These are phyloP conservation scores for Phialocephala sp. DNA, from an alignment of 2,329 filamentous ascomycete genomes.

Conservation along the genomic window DNA sequence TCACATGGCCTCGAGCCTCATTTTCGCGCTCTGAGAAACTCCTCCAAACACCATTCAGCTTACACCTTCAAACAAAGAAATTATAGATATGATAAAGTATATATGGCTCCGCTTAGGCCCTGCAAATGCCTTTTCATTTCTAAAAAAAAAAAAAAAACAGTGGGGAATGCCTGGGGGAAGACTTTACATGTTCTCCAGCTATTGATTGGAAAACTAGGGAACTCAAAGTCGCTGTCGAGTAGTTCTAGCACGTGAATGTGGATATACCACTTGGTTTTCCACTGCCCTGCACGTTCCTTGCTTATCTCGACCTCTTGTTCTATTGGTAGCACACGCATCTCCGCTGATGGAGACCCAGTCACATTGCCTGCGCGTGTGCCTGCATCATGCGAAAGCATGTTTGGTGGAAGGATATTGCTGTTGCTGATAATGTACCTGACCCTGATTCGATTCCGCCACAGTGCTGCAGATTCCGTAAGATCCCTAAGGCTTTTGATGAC, in stretches of 20 bases:
- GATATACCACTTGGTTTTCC: not conserved
- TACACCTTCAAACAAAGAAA: too few species aligned
- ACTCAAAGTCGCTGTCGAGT: too few species aligned
- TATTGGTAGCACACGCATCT: not conserved
- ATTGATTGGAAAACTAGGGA: too few species aligned
- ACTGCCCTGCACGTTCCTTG: not conserved
- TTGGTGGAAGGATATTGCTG: not conserved
- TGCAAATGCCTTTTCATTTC: too few species aligned
- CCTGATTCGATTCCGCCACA: not conserved
- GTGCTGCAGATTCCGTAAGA: not conserved
- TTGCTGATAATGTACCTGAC: slow-evolving; percentile 4
- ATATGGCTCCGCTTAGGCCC: too few species aligned
- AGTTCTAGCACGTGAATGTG: not conserved
- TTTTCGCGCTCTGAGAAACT: too few species aligned
- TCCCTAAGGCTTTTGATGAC: not conserved
- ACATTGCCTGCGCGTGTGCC: not conserved
- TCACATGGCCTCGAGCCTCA: too few species aligned
- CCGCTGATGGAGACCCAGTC: not conserved
- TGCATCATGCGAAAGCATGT: slow-evolving; percentile 6
- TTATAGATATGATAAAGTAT: too few species aligned
- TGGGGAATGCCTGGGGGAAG: too few species aligned
- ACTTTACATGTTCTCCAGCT: too few species aligned
- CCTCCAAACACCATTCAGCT: too few species aligned
- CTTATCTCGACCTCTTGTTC: not conserved
- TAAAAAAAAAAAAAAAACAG: too few species aligned